phyloP scores from a whole-genome alignment of 352 stramenopile genomes.

The Globisporangium mamillatum region DNA sequence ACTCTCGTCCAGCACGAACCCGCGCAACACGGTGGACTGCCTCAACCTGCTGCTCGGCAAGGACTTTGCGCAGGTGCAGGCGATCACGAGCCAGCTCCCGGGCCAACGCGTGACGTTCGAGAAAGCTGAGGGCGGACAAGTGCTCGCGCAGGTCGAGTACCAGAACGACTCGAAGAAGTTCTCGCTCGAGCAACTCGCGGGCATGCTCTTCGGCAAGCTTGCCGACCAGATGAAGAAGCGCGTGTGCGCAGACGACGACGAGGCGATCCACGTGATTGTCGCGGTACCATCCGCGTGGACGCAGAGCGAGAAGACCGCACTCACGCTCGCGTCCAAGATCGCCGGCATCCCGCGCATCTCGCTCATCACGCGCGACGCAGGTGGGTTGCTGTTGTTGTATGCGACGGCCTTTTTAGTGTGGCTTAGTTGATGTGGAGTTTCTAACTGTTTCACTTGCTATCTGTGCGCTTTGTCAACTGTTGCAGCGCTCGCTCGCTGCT shows the following conservation, averaged over 20 bases:
- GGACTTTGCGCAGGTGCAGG: constrained; percentile 39
- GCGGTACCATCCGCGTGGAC: constrained; percentile 66
- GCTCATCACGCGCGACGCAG: constrained; percentile 47
- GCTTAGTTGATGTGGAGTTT: neutral
- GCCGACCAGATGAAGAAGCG: constrained; percentile 60
- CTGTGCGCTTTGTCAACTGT: neutral
- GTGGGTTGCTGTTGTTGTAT: neutral
- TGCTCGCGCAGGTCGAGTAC: constrained; percentile 70
- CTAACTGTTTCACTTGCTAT: neutral
- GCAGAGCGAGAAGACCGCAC: constrained; percentile 42
- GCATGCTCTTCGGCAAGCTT: constrained; percentile 80
- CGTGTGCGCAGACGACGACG: constrained; percentile 24
- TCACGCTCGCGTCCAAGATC: constrained; percentile 53
- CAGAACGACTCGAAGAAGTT: constrained; percentile 40
- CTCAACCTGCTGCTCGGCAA: constrained; percentile 70
- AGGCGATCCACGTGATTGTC: constrained; percentile 55
- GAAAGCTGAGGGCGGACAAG: constrained; percentile 22
- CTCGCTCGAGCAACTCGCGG: constrained; percentile 68
- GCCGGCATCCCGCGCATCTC: constrained; percentile 53
- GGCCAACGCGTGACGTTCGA: constrained; percentile 52
- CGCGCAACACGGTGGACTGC: constrained; percentile 73
- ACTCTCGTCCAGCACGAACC: constrained; percentile 81
- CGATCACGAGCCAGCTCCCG: constrained; percentile 36
- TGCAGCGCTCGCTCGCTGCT: constrained; percentile 52
- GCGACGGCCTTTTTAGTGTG: neutral